A percentile compares a stretch with the other conserved stretches of the same genome.
Conservation (phyloP, 306 rosid genomes). For the Dryas drummondii region DNA sequence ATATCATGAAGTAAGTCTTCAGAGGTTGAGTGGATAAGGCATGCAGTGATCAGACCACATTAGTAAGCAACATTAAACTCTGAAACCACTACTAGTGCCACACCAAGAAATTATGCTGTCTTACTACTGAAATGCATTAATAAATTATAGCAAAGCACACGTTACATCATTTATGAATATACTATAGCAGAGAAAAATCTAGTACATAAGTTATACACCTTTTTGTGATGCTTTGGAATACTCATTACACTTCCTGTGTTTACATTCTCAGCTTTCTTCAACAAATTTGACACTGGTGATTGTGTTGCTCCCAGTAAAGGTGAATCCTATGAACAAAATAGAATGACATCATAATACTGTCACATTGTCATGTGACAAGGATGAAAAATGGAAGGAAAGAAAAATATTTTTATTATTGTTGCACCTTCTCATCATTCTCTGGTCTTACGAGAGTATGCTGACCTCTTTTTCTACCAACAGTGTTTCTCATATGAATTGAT, state of each 20-base stretch:
- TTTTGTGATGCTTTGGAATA: constrained; percentile 80
- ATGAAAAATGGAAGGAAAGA: constrained; percentile 22
- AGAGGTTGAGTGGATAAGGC: constrained; percentile 17
- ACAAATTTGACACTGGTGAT: constrained; percentile 74
- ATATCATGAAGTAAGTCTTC: constrained; percentile 24
- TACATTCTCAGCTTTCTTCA: constrained; percentile 64
- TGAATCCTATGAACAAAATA: constrained; percentile 52
- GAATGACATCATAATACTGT: constrained; percentile 21
- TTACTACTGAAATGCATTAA: not conserved
- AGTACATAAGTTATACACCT: constrained; percentile 45
- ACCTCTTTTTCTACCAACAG: constrained; percentile 53
- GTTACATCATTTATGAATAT: not conserved
- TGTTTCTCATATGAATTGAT: constrained; percentile 61
- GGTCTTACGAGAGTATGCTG: constrained; percentile 49
- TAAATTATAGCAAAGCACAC: not conserved
- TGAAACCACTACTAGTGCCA: not conserved
- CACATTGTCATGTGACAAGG: constrained; percentile 15
- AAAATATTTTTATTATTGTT: constrained; percentile 22
- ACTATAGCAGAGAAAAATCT: not conserved
- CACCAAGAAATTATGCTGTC: not conserved
- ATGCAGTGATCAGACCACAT: constrained; percentile 21
- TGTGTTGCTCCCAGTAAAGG: constrained; percentile 55
- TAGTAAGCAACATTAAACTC: constrained; percentile 13
- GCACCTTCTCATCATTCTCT: constrained; percentile 40
- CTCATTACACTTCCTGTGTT: constrained; percentile 61